Base-by-base conservation (phyloP, 2,329 filamentous ascomycete genomes). In the Torrubiellomyces zombiae region DNA sequence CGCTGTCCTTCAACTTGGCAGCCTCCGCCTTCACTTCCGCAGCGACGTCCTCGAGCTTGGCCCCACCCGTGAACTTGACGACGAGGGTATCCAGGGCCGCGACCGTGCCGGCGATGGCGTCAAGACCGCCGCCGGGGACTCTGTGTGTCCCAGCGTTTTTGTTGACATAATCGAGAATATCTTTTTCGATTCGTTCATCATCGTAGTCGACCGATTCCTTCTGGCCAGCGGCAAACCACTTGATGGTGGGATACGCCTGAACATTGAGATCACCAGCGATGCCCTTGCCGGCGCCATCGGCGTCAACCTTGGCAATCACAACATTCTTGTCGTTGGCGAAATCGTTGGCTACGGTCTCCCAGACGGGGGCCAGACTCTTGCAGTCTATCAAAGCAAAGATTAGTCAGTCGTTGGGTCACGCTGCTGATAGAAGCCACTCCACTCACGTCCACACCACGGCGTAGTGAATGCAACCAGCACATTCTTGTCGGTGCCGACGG, bases 381-480 rank as follows among this genome's bases (percentile, higher is more conserved):
- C 89, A 98, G 69, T 98, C 89, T 94, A 18, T 6, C 11, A 21
- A n/a, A n/a, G n/a, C n/a, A n/a, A n/a, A n/a, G n/a, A n/a, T n/a
- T n/a, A 14, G 28, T 28, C 22, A 32, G 27, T 15, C 17, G 10
- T 15, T n/a, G 6, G 13, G 16, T n/a, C n/a, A n/a, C n/a, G n/a
- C n/a, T n/a, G n/a, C n/a, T n/a, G n/a, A n/a, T n/a, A n/a, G n/a
- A n/a, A n/a, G n/a, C n/a, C n/a, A n/a, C n/a, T n/a, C n/a, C n/a
- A 78, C 83, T 56, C 70, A 95, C 89, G 86, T 52, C 86, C 86
- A 56, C 89, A 98, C 89, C 86, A 95, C 26, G 89, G 85, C 26
- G 89, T 86, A 39, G 91, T 98, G 55, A 98, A 98, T 22, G 91
- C 85, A 48, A 98, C 85, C 28, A 98, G 55, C 12, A 92, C 81